phyloP scores from a whole-genome alignment of 2,329 filamentous ascomycete genomes.

The Cercospora citrullina region DNA sequence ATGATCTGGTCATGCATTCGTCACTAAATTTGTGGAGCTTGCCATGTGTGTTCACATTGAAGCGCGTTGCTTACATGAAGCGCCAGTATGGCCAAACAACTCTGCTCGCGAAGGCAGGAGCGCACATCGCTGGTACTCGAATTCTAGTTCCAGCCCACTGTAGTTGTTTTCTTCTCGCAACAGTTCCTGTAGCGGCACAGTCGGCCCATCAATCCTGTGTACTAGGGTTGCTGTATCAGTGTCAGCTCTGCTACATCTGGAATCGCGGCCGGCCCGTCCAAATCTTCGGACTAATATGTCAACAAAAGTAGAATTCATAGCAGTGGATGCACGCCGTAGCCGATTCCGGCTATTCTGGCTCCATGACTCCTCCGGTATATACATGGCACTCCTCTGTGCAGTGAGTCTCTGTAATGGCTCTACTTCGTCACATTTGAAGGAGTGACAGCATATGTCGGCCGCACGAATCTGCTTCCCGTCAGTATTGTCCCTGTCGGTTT shows the following conservation, averaged over 20 bases:
- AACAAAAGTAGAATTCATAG: background rate
- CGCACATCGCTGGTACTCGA: background rate
- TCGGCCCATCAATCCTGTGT: background rate
- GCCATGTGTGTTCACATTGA: background rate
- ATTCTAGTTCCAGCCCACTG: no score
- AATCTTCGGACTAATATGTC: background rate
- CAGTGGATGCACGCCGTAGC: background rate
- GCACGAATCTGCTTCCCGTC: conserved; percentile 63
- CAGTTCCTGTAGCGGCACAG: no score
- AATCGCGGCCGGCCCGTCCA: background rate
- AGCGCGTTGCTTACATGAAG: background rate
- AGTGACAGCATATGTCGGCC: conserved; percentile 74
- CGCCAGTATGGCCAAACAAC: background rate
- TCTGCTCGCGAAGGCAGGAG: background rate
- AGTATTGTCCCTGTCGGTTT: conserved; percentile 2
- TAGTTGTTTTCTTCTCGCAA: no score
- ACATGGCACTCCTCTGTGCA: conserved; percentile 9
- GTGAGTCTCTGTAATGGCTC: background rate
- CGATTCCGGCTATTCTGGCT: background rate
- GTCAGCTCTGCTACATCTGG: background rate
- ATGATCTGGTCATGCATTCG: background rate
- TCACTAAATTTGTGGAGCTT: background rate
- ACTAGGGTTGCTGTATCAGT: background rate
- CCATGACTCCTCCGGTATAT: conserved; percentile 12
- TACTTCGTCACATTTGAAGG: conserved; percentile 63